Percentiles rank a stretch among this genome's conserved stretches.
Evolutionary conservation across 2,329 filamentous ascomycete genomes (phyloP).

Genomic region (Helicocarpus griseus): DNA sequence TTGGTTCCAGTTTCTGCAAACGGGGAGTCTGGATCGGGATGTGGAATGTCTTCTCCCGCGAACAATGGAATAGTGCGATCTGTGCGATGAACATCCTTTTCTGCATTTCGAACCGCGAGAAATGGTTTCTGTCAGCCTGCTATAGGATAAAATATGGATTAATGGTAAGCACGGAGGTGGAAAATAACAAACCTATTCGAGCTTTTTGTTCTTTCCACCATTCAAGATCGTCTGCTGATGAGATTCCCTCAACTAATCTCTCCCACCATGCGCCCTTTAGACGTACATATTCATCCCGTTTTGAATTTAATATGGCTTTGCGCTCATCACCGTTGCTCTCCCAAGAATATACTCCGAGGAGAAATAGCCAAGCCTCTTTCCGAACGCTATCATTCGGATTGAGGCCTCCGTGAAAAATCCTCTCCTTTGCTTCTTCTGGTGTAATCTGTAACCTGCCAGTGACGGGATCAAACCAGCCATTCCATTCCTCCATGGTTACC

Average conservation of each 20-base stretch:
- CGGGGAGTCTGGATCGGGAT: conserved; percentile 90
- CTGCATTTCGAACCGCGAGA: conserved; percentile 51
- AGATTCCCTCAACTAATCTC: conserved; percentile 70
- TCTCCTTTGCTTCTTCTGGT: conserved; percentile 85
- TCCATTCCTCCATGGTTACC: conserved; percentile 79
- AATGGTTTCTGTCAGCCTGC: conserved; percentile 34
- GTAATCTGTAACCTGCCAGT: conserved; percentile 71
- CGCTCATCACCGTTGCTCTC: conserved; percentile 80
- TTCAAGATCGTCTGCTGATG: conserved; percentile 72
- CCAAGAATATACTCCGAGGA: conserved; percentile 89
- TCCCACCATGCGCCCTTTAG: conserved; percentile 97
- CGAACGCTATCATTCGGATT: conserved; percentile 82
- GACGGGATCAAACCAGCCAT: conserved; percentile 69
- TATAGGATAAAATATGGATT: conserved; percentile 7
- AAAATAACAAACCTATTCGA: conserved; percentile 66
- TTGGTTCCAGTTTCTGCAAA: conserved; percentile 92
- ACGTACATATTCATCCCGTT: conserved; percentile 86
- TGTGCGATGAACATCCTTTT: conserved; percentile 97
- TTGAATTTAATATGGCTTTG: conserved; percentile 69
- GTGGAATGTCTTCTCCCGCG: conserved; percentile 88
- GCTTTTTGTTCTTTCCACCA: conserved; percentile 95
- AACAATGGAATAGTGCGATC: conserved; percentile 94
- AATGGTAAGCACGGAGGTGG: not conserved
- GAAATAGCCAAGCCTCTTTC: conserved; percentile 93
- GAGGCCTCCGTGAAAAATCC: conserved; percentile 91